Conservation (phyloP, 306 rosid genomes). For the Aeschynomene evenia region DNA sequence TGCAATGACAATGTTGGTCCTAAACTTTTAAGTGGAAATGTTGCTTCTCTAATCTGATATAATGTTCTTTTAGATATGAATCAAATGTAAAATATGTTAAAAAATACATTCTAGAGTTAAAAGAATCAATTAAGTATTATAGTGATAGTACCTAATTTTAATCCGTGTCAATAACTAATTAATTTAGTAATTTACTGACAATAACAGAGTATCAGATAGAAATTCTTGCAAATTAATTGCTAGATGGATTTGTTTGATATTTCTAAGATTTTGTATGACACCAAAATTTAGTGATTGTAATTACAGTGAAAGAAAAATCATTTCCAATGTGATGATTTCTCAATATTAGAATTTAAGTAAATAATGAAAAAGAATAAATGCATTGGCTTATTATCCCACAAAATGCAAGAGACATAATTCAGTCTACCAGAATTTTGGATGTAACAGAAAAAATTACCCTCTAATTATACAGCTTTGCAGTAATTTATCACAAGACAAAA, state of each 20-base stretch:
- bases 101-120: neutral
- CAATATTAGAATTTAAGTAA: neutral
- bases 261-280: too few species aligned
- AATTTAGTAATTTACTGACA: too few species aligned
- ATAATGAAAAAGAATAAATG: neutral
- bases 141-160: neutral
- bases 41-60: constrained; percentile 4
- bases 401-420: neutral
- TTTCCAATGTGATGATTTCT: too few species aligned
- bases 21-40: neutral
- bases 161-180: too few species aligned
- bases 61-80: constrained; percentile 3
- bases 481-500: constrained; percentile 40
- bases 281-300: too few species aligned
- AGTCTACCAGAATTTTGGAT: constrained; percentile 41
- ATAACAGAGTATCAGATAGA: too few species aligned
- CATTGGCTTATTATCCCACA: constrained; percentile 20
- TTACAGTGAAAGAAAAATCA: too few species aligned
- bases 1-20: neutral
- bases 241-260: too few species aligned
- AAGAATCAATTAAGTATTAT: neutral
- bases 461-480: constrained; percentile 43
- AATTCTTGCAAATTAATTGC: too few species aligned
- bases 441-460: constrained; percentile 48
- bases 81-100: neutral